Conservation (phyloP, 1,284 basidiomycete species). For the Naganishia liquefaciens region DNA sequence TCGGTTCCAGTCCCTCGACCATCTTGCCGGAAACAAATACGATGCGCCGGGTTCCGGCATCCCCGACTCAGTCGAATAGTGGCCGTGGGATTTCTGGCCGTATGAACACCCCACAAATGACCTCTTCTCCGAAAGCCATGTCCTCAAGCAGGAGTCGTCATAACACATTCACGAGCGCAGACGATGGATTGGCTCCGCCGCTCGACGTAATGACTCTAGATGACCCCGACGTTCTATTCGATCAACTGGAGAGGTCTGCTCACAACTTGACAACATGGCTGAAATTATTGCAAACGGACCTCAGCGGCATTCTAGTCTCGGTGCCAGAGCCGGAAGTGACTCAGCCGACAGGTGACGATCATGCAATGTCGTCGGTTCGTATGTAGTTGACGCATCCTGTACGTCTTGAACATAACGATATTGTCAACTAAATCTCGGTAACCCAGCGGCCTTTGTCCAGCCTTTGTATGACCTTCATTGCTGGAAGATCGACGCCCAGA, state of each 20-base stretch:
- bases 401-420: no score
- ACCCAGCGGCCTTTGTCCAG: conserved; percentile 54
- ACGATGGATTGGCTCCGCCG: conserved; percentile 60
- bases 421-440: conserved; percentile 17
- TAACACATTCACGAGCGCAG: conserved; percentile 12
- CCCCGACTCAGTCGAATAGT: conserved; percentile 1
- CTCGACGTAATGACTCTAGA: conserved; percentile 69
- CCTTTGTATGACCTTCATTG: conserved; percentile 61
- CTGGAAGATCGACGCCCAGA: conserved; percentile 78
- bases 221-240: conserved; percentile 65
- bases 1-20: conserved; percentile 13
- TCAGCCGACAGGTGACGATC: no score
- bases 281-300: conserved; percentile 69
- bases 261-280: conserved; percentile 81
- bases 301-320: conserved; percentile 62
- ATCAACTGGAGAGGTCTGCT: conserved; percentile 71
- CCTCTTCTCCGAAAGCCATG: conserved; percentile 30
- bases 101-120: conserved; percentile 14
- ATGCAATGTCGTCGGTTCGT: background rate
- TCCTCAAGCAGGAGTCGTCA: conserved; percentile 23
- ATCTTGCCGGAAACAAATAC: background rate
- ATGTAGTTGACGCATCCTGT: no score
- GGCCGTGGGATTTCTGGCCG: background rate
- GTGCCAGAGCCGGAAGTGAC: background rate
- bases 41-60: conserved; percentile 23